These are phyloP conservation scores for Gaeumannomyces sp. DNA, from an alignment of 2,329 filamentous ascomycete genomes.

Conservation along the genomic window DNA sequence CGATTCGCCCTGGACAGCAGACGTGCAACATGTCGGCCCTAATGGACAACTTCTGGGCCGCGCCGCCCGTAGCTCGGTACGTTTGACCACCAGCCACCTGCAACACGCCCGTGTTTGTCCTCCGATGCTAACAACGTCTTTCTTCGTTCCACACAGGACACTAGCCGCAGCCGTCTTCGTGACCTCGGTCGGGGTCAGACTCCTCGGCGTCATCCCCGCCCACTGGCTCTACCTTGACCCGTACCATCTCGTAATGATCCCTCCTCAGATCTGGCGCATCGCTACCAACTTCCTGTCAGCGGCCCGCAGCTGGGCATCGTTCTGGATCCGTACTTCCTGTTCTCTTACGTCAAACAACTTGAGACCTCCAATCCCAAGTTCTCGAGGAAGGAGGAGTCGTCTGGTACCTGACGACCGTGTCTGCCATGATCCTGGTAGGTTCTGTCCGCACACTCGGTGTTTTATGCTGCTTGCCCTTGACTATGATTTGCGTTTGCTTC, in stretches of 20 bases:
- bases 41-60: constrained; percentile 32
- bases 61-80: constrained; percentile 37
- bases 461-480: constrained; percentile 13
- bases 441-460: constrained; percentile 18
- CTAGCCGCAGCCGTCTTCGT: constrained; percentile 58
- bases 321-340: constrained; percentile 73
- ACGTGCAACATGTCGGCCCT: constrained; percentile 31
- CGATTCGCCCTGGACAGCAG: background rate
- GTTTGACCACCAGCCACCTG: constrained; percentile 10
- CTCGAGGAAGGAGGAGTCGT: constrained; percentile 70
- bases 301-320: constrained; percentile 44
- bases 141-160: constrained; percentile 43
- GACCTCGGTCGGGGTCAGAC: constrained; percentile 51
- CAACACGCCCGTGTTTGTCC: too few relatives aligned
- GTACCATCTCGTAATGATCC: constrained; percentile 46
- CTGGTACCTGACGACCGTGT: constrained; percentile 72
- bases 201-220: constrained; percentile 48
- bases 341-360: constrained; percentile 67
- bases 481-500: constrained; percentile 39
- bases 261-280: constrained; percentile 40
- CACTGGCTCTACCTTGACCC: constrained; percentile 49
- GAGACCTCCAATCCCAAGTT: constrained; percentile 70
- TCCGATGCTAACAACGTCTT: background rate
- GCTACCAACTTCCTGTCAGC: constrained; percentile 37
- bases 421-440: constrained; percentile 71